Conservation (phyloP, 768 basidiomycete species). For the Suillus decipiens region DNA sequence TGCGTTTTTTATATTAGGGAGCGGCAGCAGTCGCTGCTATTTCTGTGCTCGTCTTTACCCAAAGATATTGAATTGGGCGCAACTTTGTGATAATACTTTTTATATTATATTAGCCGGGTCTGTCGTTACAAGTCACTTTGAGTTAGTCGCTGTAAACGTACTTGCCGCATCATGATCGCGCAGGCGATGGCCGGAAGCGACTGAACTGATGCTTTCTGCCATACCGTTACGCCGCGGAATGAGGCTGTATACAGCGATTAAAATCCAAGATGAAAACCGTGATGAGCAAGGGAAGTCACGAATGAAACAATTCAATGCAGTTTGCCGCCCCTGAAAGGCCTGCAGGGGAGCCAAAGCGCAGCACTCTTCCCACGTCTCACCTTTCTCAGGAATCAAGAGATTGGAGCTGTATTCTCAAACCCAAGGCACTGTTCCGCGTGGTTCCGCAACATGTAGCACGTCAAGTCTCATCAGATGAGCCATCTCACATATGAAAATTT, state of each 20-base stretch:
- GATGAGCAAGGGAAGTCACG: background rate
- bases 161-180: background rate
- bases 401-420: background rate
- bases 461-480: background rate
- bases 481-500: background rate
- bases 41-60: background rate
- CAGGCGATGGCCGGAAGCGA: background rate
- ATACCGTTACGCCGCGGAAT: background rate
- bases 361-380: background rate
- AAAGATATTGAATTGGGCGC: background rate
- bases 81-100: background rate
- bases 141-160: background rate
- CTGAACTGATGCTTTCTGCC: slow-evolving; percentile 1
- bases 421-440: background rate
- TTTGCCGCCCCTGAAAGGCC: background rate
- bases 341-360: background rate
- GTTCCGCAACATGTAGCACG: background rate
- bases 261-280: background rate
- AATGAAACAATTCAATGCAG: background rate
- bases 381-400: background rate
- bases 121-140: background rate
- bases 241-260: background rate
- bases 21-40: background rate
- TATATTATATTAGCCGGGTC: background rate
- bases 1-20: background rate